Evolutionary conservation across 2,329 filamentous ascomycete species (phyloP), one percentile per base, ranked within the genome.

Genomic region (Thyridium curvatum): DNA sequence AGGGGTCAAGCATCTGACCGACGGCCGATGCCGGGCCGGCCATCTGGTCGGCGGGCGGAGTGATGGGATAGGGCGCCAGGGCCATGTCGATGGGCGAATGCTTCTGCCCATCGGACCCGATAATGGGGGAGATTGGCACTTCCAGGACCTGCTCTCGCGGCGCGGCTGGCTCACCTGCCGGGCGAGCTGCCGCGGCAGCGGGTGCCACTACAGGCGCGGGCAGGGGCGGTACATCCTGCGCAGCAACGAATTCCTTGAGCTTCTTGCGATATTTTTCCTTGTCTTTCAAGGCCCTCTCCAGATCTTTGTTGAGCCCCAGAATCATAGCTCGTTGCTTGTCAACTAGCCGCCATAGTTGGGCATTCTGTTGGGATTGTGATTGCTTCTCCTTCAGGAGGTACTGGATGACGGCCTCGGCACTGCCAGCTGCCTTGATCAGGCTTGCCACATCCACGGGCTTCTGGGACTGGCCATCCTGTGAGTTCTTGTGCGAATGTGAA

Each of bases 321-420:
- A 98, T 89, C 81, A 98, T 90, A 13, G 88, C 81, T 45, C 91
- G 77, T 61, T 98, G 93, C 66, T 98, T 97, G 60, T 97, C 91
- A 36, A 98, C 89, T 34, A 98, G 67, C 37, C 89, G 83, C 93
- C 93, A 98, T 52, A 98, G 66, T 59, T 98, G 91, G 14, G 82
- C 72, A 57, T 97, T 97, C 56, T 97, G 93, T 49, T 87, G 84
- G 5, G 86, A 79, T 39, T 89, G 85, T 35, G 87, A 85, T 46
- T 91, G 81, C 60, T 96, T 97, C 57, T 98, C 93, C 57, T 86
- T 94, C 46, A 96, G 66, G 36, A 98, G 68, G 52, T 93, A 87
- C 50, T 88, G 78, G 43, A 98, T 87, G 5, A 94, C 84, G 6
- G 86, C 86, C 58, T 98, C 91, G 13, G 90, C 75, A 38, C 88